Evolutionary conservation across 768 basidiomycete genomes (phyloP), one percentile per base, ranked within the genome.

Genomic region (Trametes sanguinea): DNA sequence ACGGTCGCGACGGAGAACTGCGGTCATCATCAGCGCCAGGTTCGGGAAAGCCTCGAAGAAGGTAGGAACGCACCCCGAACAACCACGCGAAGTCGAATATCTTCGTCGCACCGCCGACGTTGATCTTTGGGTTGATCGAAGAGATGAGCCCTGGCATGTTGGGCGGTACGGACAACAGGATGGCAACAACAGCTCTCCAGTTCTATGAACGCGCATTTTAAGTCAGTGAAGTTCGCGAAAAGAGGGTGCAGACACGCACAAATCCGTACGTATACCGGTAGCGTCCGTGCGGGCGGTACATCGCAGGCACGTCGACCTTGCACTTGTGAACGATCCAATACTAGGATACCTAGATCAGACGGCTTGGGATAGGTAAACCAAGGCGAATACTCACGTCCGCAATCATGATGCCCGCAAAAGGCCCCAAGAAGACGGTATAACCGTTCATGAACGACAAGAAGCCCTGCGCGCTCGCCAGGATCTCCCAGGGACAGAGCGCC

Each of bases 401-500:
- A 59, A 83, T 80, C 79, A 88, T 83, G 57, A 95, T 86, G 27
- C 88, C 90, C 35, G 89, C 86, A 65, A 96, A 88, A 1, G 94
- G 94, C 0, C 91, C 91, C 22, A 95, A 78, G 71, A 96, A 92
- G 22, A 94, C 87, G 0, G 92, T 88, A 69, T 94, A 95, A 2
- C 90, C 92, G 27, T 81, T 83, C 86, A 93, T 89, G 74, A 94
- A 93, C 13, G 78, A 77, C 68, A 93, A 70, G 74, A 93, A 92
- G 1, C 84, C 84, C 35, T 84, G 77, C 0, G 88, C 90, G 22
- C 76, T 75, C 16, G 79, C 79, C 35, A 95, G 77, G 56, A 95
- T 92, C 74, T 93, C 85, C 94, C 93, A 95, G 3, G 93, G 92
- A 63, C 84, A 86, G n/a, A 92, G 73, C 0, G 81, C 85, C 93